Evolutionary conservation across 495 filamentous ascomycete species (phyloP).

Genomic region (Pseudoneurospora amorphoporcata): DNA sequence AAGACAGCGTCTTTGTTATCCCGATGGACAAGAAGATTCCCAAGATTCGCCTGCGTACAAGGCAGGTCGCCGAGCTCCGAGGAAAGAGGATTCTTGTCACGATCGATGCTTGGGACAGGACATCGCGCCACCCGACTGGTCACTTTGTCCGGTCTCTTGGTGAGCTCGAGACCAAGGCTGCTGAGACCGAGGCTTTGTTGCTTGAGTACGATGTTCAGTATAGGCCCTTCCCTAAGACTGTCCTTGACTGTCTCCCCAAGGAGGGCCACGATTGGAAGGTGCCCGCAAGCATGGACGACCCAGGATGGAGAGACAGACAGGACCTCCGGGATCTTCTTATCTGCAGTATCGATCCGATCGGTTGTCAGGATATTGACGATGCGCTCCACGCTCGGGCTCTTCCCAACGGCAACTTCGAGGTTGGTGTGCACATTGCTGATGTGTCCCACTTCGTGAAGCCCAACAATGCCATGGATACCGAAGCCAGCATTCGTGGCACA

Average conservation of each 20-base stretch:
- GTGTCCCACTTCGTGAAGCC: conserved; percentile 98
- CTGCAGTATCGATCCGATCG: conserved; percentile 94
- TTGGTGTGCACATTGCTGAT: conserved; percentile 98
- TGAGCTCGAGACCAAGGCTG: conserved; percentile 87
- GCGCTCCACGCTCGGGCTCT: conserved; percentile 78
- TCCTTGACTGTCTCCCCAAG: conserved; percentile 80
- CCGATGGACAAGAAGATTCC: conserved; percentile 97
- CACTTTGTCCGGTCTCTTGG: conserved; percentile 92
- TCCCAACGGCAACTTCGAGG: conserved; percentile 90
- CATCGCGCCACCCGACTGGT: conserved; percentile 82
- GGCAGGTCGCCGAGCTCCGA: conserved; percentile 76
- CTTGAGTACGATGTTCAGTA: conserved; percentile 97
- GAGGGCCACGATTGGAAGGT: conserved; percentile 95
- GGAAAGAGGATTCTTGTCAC: conserved; percentile 91
- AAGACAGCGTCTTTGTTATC: conserved; percentile 86
- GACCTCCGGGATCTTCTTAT: conserved; percentile 81
- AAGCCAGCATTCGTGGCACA: conserved; percentile 86
- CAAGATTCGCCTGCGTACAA: conserved; percentile 85
- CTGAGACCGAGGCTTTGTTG: conserved; percentile 89
- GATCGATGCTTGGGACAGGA: conserved; percentile 89
- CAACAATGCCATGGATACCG: conserved; percentile 91
- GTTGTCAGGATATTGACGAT: conserved; percentile 97
- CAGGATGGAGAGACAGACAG: conserved; percentile 72
- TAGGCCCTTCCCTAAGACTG: conserved; percentile 88
- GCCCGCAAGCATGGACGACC: conserved; percentile 60